Evolutionary conservation across 352 stramenopile species (phyloP), one percentile per base, ranked within the genome.

Genomic region (Globisporangium middletonii): DNA sequence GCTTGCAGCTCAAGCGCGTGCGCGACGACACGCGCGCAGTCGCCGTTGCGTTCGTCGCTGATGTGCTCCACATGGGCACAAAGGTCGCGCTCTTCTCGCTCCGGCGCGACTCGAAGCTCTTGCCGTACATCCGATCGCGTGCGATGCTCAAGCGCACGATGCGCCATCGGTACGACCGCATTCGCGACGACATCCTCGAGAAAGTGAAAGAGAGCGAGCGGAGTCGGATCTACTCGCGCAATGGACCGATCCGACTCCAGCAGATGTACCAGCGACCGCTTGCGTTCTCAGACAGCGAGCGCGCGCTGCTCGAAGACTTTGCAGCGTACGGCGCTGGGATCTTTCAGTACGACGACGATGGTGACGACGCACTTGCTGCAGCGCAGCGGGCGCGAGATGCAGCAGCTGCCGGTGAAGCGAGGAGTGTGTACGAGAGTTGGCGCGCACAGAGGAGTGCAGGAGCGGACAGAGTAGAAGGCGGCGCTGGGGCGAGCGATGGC

Each of bases 171-270:
- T 77, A 83, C 55, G 71, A 84, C 35, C 58, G 53, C 33, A 85
- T 77, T 27, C 71, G 71, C 51, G 16, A 53, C 2, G 50, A 46
- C 11, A 81, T 89, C 38, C 30, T 88, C 3, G 73, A 73, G 37
- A 52, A 62, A 3, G 77, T 80, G 6, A 64, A 75, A 19, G 79
- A 85, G 46, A 87, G 75, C 51, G 79, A 88, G 27, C 75, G 77
- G 2, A 68, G 76, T 50, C 69, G 77, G 6, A 69, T 82, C 11
- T 88, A 85, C 58, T 86, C 77, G 0, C 66, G 69, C 11, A 80
- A 61, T 43, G 63, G 62, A 16, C 75, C 75, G 0, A 69, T 75
- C 26, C 72, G 79, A n/a, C 56, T 89, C 0, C 75, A 84, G 53
- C 65, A 76, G 30, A 52, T 71, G 2, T 74, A 73, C 55, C 49